phyloP scores from a whole-genome alignment of 2,329 filamentous ascomycete genomes.

The Fusarium verticillioides region DNA sequence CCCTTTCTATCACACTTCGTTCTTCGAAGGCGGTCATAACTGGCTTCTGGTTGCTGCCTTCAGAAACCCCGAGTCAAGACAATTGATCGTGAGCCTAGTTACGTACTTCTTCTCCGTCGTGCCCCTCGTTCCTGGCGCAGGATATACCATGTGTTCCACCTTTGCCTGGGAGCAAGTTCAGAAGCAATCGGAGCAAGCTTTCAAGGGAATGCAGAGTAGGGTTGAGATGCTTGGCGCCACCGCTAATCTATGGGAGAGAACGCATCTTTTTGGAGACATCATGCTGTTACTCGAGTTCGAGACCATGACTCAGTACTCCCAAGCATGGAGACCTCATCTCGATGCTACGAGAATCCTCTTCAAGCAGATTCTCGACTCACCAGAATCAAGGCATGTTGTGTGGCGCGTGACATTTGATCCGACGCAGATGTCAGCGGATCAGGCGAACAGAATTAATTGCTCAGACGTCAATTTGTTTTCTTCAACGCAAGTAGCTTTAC shows the following conservation, averaged over 20 bases:
- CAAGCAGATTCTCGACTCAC: background rate
- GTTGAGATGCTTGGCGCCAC: background rate
- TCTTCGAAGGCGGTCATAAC: slow-evolving; percentile 59
- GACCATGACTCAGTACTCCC: background rate
- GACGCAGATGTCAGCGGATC: background rate
- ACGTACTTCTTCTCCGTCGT: slow-evolving; percentile 22
- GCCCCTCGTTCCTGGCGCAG: background rate
- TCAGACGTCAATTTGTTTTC: background rate
- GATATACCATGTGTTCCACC: background rate
- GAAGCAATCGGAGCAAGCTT: background rate
- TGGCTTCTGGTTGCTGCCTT: slow-evolving; percentile 64
- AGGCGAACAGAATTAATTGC: background rate
- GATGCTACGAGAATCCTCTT: background rate
- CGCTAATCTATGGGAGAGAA: background rate
- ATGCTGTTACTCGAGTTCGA: slow-evolving; percentile 10
- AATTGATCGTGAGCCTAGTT: slow-evolving; percentile 55
- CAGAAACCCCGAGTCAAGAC: slow-evolving; percentile 60
- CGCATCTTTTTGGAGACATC: background rate
- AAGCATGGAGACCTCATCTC: background rate
- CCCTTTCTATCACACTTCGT: slow-evolving; percentile 63
- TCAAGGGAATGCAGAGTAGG: background rate
- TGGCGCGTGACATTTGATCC: background rate
- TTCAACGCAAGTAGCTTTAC: slow-evolving; percentile 50
- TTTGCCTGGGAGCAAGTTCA: slow-evolving; percentile 9
- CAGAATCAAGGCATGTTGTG: background rate